phyloP scores from a whole-genome alignment of 805 yeast species.

The Pichia eremophila region DNA sequence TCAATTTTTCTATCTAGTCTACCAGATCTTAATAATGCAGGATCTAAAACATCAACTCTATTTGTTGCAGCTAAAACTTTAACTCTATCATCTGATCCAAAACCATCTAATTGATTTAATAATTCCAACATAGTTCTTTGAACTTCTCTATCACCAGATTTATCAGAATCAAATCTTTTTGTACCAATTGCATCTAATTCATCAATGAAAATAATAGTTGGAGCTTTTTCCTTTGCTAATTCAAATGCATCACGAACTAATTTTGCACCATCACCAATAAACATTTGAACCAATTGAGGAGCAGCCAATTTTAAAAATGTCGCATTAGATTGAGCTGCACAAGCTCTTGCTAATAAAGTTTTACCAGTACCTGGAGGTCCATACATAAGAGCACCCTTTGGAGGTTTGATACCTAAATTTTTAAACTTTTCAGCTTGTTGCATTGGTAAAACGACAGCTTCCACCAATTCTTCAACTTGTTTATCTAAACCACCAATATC shows the following conservation, averaged over 20 bases:
- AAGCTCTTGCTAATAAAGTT: slow-evolving; percentile 92
- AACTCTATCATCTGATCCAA: slow-evolving; percentile 93
- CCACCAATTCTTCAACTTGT: slow-evolving; percentile 96
- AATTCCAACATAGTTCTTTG: slow-evolving; percentile 99
- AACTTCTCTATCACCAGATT: slow-evolving; percentile 96
- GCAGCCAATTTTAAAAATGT: slow-evolving; percentile 95
- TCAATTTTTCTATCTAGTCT: slow-evolving; percentile 96
- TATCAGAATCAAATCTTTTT: slow-evolving; percentile 93
- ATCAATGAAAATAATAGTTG: slow-evolving; percentile 94
- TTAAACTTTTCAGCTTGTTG: slow-evolving; percentile 96
- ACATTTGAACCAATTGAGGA: slow-evolving; percentile 96
- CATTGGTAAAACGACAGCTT: slow-evolving; percentile 97
- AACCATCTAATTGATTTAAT: slow-evolving; percentile 94
- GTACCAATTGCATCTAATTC: slow-evolving; percentile 99
- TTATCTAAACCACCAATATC: slow-evolving; percentile 98
- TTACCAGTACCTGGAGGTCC: slow-evolving; percentile 99
- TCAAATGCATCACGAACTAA: slow-evolving; percentile 96
- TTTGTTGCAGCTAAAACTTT: slow-evolving; percentile 97
- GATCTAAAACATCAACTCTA: slow-evolving; percentile 95
- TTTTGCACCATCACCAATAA: slow-evolving; percentile 98
- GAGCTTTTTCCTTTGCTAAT: slow-evolving; percentile 95
- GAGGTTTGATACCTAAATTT: slow-evolving; percentile 90
- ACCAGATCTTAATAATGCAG: slow-evolving; percentile 96
- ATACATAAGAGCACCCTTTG: slow-evolving; percentile 96
- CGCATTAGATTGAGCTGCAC: slow-evolving; percentile 98